phyloP scores from a whole-genome alignment of 495 filamentous ascomycete genomes.

The Penicillium pulvis region DNA sequence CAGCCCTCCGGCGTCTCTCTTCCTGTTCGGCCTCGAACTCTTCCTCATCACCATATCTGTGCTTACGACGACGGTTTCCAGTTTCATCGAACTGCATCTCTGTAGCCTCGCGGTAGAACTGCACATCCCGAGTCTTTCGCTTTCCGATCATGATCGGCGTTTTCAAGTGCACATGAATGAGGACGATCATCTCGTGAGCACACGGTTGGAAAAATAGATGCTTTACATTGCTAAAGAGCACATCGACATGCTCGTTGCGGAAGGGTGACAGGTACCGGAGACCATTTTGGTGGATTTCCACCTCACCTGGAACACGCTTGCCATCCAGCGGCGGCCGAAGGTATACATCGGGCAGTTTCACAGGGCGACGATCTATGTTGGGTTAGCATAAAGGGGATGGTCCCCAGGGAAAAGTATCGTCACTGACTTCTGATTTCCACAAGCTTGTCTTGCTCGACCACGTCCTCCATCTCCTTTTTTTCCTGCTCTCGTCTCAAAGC shows the following conservation, averaged over 20 bases:
- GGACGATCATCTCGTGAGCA: slow-evolving; percentile 91
- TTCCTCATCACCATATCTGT: slow-evolving; percentile 98
- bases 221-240: slow-evolving; percentile 97
- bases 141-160: slow-evolving; percentile 98
- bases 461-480: slow-evolving; percentile 99
- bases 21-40: slow-evolving; percentile 99
- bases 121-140: slow-evolving; percentile 97
- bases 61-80: slow-evolving; percentile 94
- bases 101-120: slow-evolving; percentile 97
- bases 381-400: not conserved
- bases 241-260: slow-evolving; percentile 81
- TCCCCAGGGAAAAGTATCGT: not conserved
- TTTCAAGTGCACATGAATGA: slow-evolving; percentile 97
- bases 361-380: slow-evolving; percentile 75
- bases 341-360: slow-evolving; percentile 85
- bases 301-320: slow-evolving; percentile 90
- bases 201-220: slow-evolving; percentile 99
- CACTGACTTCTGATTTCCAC: slow-evolving; percentile 81
- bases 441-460: slow-evolving; percentile 98
- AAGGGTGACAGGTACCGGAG: slow-evolving; percentile 91
- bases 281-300: slow-evolving; percentile 99
- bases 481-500: slow-evolving; percentile 90
- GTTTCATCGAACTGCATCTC: slow-evolving; percentile 99
- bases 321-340: slow-evolving; percentile 93
- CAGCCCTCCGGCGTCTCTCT: slow-evolving; percentile 85